A percentile compares a stretch with the other conserved stretches of the same genome.
Conservation (phyloP, 2,329 filamentous ascomycete species). For the Colletotrichum magnum region DNA sequence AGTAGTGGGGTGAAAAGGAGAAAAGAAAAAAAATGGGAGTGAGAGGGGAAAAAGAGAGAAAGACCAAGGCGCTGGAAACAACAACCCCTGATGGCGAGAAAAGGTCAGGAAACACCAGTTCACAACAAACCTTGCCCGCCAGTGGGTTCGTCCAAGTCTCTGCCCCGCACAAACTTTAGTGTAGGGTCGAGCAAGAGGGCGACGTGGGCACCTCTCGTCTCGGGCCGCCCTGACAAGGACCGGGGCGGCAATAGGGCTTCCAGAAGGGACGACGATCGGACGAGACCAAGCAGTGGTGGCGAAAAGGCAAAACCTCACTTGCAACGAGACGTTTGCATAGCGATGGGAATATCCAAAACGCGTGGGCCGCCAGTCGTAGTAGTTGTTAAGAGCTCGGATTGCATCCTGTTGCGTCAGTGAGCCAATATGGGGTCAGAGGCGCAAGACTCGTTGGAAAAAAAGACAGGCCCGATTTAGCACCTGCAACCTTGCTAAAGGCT, state of each 20-base stretch:
- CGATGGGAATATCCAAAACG: too few species aligned
- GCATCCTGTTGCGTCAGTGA: too few species aligned
- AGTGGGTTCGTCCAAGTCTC: slow-evolving; percentile 4
- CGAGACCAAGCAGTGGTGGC: slow-evolving; percentile 5
- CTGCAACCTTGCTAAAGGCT: neutral
- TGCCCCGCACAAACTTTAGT: slow-evolving; percentile 11
- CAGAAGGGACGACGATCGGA: slow-evolving; percentile 18
- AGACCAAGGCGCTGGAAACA: neutral
- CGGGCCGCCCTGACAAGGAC: slow-evolving; percentile 38
- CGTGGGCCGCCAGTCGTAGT: too few species aligned
- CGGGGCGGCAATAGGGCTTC: slow-evolving; percentile 14
- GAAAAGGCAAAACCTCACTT: neutral
- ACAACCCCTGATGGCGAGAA: slow-evolving; percentile 3
- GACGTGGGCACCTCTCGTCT: slow-evolving; percentile 15
- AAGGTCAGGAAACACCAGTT: neutral
- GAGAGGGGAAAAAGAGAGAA: too few species aligned
- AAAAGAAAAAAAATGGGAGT: neutral
- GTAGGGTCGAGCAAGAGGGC: slow-evolving; percentile 12
- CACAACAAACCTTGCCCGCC: slow-evolving; percentile 3
- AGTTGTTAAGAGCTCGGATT: too few species aligned
- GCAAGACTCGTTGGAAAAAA: slow-evolving; percentile 4
- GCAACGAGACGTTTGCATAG: too few species aligned
- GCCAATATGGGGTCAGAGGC: neutral
- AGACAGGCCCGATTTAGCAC: slow-evolving; percentile 5
- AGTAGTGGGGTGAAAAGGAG: neutral